Evolutionary conservation across 208 protist species (phyloP).

Genomic region (Lotmaria passim): DNA sequence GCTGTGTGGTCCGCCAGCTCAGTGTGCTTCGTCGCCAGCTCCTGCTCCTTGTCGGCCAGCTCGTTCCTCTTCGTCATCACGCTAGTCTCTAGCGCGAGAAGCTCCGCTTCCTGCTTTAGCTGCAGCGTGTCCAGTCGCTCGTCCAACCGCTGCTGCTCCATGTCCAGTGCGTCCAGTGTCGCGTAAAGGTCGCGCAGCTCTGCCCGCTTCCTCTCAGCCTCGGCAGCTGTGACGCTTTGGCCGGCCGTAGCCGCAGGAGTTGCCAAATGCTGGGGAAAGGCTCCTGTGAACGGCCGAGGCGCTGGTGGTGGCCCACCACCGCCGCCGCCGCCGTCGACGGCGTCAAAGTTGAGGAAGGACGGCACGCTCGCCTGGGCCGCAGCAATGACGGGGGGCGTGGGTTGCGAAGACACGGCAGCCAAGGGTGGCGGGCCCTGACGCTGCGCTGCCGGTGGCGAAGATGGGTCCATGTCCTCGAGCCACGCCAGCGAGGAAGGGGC

Average conservation of each 20-base stretch:
- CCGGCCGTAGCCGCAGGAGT: background rate
- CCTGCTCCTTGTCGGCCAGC: slow-evolving; percentile 36
- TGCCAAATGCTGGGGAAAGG: background rate
- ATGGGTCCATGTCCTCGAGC: slow-evolving; percentile 20
- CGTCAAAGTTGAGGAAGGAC: slow-evolving; percentile 30
- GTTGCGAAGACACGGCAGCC: background rate
- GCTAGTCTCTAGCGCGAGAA: slow-evolving; percentile 61
- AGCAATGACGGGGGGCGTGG: background rate
- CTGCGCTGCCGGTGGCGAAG: background rate
- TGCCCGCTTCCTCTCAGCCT: slow-evolving; percentile 10
- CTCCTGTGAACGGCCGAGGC: background rate
- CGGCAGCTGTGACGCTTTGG: background rate
- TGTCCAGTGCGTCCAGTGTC: slow-evolving; percentile 53
- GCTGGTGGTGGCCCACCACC: background rate
- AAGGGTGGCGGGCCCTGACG: background rate
- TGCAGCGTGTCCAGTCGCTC: slow-evolving; percentile 44
- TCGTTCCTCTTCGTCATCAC: slow-evolving; percentile 57
- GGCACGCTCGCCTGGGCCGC: background rate
- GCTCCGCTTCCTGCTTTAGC: slow-evolving; percentile 64
- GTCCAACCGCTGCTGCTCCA: slow-evolving; percentile 47
- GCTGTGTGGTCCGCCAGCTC: slow-evolving; percentile 35
- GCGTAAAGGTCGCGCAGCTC: slow-evolving; percentile 46
- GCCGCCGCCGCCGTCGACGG: background rate
- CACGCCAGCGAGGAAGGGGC: slow-evolving; percentile 20
- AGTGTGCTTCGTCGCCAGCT: slow-evolving; percentile 28